A percentile compares a stretch with the other conserved stretches of the same genome.
phyloP scores from a whole-genome alignment of 495 filamentous ascomycete genomes.

The Filosporella fistucella region DNA sequence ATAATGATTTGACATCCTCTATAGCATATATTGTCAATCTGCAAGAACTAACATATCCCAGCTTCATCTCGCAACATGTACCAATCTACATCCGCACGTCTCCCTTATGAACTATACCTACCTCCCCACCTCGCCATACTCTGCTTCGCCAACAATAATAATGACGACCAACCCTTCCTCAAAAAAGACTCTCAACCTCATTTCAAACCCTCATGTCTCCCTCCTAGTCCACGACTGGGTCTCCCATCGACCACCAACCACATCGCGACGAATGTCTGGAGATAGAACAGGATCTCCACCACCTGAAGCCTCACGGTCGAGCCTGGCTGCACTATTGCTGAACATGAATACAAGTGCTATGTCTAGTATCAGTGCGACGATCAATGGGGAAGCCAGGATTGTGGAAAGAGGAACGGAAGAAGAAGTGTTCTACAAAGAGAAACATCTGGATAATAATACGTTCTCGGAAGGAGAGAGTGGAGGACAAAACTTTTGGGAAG shows the following conservation, averaged over 20 bases:
- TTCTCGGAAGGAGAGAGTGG: conserved; percentile 46
- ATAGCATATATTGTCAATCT: not conserved
- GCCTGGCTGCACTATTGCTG: conserved; percentile 74
- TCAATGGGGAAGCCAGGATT: conserved; percentile 77
- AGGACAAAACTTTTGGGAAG: conserved; percentile 9
- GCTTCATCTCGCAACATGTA: conserved; percentile 93
- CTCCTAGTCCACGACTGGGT: conserved; percentile 99
- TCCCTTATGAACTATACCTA: conserved; percentile 99
- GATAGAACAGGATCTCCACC: conserved; percentile 48
- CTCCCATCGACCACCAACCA: conserved; percentile 83
- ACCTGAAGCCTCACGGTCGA: conserved; percentile 58
- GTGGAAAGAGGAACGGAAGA: conserved; percentile 69
- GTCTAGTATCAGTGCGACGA: conserved; percentile 87
- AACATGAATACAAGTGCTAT: conserved; percentile 87
- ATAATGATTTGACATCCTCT: not conserved
- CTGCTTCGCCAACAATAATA: conserved; percentile 69
- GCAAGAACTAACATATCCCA: conserved; percentile 26
- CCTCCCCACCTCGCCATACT: conserved; percentile 77
- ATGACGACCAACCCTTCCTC: conserved; percentile 91
- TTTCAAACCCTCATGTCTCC: conserved; percentile 83
- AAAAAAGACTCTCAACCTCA: conserved; percentile 83
- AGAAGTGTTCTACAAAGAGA: conserved; percentile 73
- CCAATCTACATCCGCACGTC: conserved; percentile 80
- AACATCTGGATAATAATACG: conserved; percentile 89
- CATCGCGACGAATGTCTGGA: conserved; percentile 34